Percentiles rank a stretch among this genome's conserved stretches.
These are phyloP conservation scores for Colletotrichum liaoningense DNA, from an alignment of 2,329 filamentous ascomycete species.

Conservation along the genomic window DNA sequence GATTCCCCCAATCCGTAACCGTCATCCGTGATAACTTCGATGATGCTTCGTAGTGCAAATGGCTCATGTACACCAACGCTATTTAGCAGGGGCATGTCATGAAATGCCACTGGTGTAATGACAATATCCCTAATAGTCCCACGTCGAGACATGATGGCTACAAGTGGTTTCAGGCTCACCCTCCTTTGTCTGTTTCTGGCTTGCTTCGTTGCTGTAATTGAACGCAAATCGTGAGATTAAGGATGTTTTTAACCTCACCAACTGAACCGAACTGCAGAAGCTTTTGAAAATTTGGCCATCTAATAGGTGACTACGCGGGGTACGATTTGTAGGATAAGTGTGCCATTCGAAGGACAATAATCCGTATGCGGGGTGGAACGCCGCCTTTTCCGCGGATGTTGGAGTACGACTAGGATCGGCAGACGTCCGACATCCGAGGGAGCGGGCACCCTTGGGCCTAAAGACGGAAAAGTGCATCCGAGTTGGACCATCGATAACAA, in stretches of 20 bases:
- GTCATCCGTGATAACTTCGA: constrained; percentile 49
- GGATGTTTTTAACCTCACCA: background rate
- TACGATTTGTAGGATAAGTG: background rate
- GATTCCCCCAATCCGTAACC: constrained; percentile 53
- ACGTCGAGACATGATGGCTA: constrained; percentile 41
- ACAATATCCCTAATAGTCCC: constrained; percentile 50
- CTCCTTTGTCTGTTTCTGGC: background rate
- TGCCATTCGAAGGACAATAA: background rate
- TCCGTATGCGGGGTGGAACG: background rate
- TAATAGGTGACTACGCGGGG: background rate
- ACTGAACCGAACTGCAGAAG: background rate
- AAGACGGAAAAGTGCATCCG: constrained; percentile 23
- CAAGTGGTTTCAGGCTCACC: background rate
- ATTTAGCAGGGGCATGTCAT: constrained; percentile 57
- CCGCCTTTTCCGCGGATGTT: constrained; percentile 10
- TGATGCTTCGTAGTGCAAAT: constrained; percentile 54
- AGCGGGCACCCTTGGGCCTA: background rate
- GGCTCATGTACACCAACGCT: constrained; percentile 57
- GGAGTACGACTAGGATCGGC: constrained; percentile 6
- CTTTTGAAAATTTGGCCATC: background rate
- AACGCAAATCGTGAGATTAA: background rate
- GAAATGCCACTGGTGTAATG: constrained; percentile 56
- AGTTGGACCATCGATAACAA: background rate
- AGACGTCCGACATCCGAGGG: background rate
- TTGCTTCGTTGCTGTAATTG: background rate